Evolutionary conservation across 352 stramenopile species (phyloP).

Genomic region (Plasmopara viticola): DNA sequence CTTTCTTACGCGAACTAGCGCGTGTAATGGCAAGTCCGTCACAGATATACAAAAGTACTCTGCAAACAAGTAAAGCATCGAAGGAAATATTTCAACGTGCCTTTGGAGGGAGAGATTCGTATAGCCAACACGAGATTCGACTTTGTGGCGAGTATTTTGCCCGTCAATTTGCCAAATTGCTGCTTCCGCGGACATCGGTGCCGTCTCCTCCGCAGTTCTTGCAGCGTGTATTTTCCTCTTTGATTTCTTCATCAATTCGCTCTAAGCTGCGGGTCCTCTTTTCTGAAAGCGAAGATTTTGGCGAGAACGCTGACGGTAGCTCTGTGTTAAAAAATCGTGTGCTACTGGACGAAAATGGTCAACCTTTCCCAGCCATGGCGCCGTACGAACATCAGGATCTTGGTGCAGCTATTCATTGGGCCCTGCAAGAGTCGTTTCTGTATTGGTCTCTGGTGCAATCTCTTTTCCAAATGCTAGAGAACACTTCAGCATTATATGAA

Average conservation of each 20-base stretch:
- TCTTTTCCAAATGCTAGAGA: background rate
- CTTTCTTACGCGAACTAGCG: too few relatives aligned
- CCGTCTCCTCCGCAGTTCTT: constrained; percentile 29
- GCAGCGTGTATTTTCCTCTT: constrained; percentile 39
- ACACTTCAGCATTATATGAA: too few relatives aligned
- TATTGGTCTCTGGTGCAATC: constrained; percentile 30
- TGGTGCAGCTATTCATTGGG: constrained; percentile 66
- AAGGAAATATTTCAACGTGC: too few relatives aligned
- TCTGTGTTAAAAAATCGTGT: constrained; percentile 8
- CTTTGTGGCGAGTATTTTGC: too few relatives aligned
- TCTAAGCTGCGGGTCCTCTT: constrained; percentile 63
- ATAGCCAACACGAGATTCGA: too few relatives aligned
- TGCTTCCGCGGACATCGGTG: background rate
- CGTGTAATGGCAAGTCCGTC: too few relatives aligned
- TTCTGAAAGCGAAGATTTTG: constrained; percentile 43
- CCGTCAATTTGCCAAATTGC: too few relatives aligned
- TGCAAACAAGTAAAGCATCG: too few relatives aligned
- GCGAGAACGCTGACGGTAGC: constrained; percentile 8
- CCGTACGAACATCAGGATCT: constrained; percentile 69
- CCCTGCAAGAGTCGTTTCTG: constrained; percentile 44
- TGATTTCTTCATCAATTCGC: constrained; percentile 48
- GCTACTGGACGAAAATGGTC: constrained; percentile 19
- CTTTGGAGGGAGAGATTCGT: too few relatives aligned
- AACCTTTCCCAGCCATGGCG: constrained; percentile 24
- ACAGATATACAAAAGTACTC: too few relatives aligned